phyloP scores from a whole-genome alignment of 257 asterid genomes.

The Solanum infundibuliforme region DNA sequence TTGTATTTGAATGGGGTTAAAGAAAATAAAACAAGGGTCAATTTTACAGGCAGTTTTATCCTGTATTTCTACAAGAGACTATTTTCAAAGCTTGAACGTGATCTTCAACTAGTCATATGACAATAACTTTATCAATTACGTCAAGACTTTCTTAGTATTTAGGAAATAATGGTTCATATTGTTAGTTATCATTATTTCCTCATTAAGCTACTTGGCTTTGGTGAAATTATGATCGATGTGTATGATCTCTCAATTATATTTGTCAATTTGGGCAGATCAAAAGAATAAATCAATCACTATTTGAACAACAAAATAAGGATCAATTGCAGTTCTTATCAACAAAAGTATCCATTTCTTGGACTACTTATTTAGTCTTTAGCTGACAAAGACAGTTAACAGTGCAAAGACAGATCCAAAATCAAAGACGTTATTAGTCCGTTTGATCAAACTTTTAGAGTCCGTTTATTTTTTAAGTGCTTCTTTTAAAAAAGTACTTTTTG shows the following conservation, averaged over 20 bases:
- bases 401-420: neutral
- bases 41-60: fast-evolving
- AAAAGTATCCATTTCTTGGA: neutral
- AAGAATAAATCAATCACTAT: neutral
- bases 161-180: neutral
- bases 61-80: neutral
- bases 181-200: neutral
- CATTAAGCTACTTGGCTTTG: neutral
- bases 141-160: neutral
- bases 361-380: neutral
- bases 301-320: neutral
- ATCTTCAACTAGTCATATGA: fast-evolving
- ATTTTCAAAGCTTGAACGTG: neutral
- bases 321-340: neutral
- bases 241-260: neutral
- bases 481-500: neutral
- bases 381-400: neutral
- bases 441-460: neutral
- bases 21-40: neutral
- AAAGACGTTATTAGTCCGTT: neutral
- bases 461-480: neutral
- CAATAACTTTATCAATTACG: neutral
- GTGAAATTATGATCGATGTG: neutral
- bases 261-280: neutral
- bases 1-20: no score